Evolutionary conservation across 1,139 yeast species (phyloP), one percentile per base, ranked within the genome.

Genomic region (Meyerozyma sp.): DNA sequence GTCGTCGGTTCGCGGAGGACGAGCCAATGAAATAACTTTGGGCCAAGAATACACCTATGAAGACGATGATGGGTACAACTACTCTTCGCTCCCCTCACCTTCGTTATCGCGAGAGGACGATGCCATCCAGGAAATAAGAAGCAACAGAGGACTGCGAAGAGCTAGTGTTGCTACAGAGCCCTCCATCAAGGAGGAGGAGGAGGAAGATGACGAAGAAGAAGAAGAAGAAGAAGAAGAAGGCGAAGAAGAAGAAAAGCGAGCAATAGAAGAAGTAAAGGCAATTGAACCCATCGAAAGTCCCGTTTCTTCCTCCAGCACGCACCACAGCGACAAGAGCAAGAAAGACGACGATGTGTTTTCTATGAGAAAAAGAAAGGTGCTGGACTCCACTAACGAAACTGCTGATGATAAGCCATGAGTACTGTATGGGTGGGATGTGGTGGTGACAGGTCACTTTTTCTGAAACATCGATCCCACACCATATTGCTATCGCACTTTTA

Each of bases 21-120:
- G 37, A 14, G 23, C 11, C 11, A 11, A 14, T 8, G 26, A 21
- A 11, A 37, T 41, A 36, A 32, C 18, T 11, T 23, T 21, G 27
- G 32, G 41, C 20, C 37, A 42, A 20, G 46, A 43, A 36, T 35
- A 44, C 11, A 42, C 28, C 11, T 46, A 40, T 32, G 49, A 46
- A 36, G 48, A 45, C 29, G 48, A 46, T 39, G 49, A 46, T 32
- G 49, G 48, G 23, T 46, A 46, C 44, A 37, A 30, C 27, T 41
- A 39, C 37, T 30, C 46, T 21, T 11, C 26, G 5, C 13, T 18
- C 3, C 37, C 26, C 3, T 18, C 37, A 14, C 26, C 37, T 2
- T 14, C 37, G 2, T 4, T 11, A 18, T 9, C 25, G 11, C 8
- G 16, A 8, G 37, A 11, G 11, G 26, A n/a, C 4, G 21, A 18